These are phyloP conservation scores for Yueomyces sinensis DNA, from an alignment of 805 yeast species.

Conservation along the genomic window DNA sequence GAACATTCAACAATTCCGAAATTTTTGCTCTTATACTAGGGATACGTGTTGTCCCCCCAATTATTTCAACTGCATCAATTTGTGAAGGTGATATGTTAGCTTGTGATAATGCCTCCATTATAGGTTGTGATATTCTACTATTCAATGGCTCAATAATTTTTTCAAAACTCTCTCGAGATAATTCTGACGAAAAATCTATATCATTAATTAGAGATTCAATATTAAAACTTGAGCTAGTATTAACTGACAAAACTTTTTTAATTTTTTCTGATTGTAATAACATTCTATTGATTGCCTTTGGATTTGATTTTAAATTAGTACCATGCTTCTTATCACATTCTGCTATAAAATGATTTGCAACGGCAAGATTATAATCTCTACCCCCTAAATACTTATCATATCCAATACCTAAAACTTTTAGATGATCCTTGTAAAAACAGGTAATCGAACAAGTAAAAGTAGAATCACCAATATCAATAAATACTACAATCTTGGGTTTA, in stretches of 20 bases:
- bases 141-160: slow-evolving; percentile 74
- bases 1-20: slow-evolving; percentile 58
- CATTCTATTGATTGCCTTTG: slow-evolving; percentile 92
- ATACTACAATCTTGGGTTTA: slow-evolving; percentile 77
- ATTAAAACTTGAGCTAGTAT: slow-evolving; percentile 85
- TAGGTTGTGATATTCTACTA: slow-evolving; percentile 61
- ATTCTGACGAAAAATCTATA: slow-evolving; percentile 81
- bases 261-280: slow-evolving; percentile 82
- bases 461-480: slow-evolving; percentile 95
- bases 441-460: slow-evolving; percentile 83
- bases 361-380: slow-evolving; percentile 87
- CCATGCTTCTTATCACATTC: slow-evolving; percentile 86
- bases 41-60: slow-evolving; percentile 98
- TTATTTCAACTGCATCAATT: slow-evolving; percentile 82
- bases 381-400: slow-evolving; percentile 97
- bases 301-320: slow-evolving; percentile 80
- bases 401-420: slow-evolving; percentile 84
- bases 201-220: slow-evolving; percentile 97
- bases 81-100: slow-evolving; percentile 65
- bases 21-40: slow-evolving; percentile 82
- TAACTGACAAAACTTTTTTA: slow-evolving; percentile 94
- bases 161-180: slow-evolving; percentile 88
- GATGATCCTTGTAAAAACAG: slow-evolving; percentile 90
- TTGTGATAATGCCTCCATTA: slow-evolving; percentile 66
- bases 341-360: slow-evolving; percentile 88